Conservation (phyloP, 306 rosid species). For the Biancaea sappan region DNA sequence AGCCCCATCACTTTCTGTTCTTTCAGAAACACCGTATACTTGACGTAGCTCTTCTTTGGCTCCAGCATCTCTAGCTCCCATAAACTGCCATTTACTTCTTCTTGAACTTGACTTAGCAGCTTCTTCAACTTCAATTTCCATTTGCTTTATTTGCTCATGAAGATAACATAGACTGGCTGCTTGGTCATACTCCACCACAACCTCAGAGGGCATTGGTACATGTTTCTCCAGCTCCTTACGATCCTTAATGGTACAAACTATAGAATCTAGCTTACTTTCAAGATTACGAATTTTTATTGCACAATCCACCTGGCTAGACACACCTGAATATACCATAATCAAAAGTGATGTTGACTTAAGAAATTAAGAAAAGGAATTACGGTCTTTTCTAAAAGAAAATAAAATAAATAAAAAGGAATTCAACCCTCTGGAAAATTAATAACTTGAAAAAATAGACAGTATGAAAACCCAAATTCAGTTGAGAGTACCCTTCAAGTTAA, state of each 20-base stretch:
- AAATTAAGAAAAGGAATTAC: slow-evolving; percentile 6
- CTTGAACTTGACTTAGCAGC: slow-evolving; percentile 95
- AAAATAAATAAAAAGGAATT: slow-evolving; percentile 9
- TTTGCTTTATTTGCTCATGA: slow-evolving; percentile 93
- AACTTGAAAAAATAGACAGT: slow-evolving; percentile 21
- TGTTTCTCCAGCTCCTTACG: slow-evolving; percentile 98
- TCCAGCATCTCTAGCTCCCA: slow-evolving; percentile 99
- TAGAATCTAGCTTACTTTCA: slow-evolving; percentile 96
- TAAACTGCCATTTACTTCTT: slow-evolving; percentile 98
- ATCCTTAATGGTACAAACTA: slow-evolving; percentile 93
- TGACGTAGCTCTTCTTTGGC: slow-evolving; percentile 95
- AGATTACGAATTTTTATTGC: slow-evolving; percentile 98
- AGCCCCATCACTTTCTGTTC: slow-evolving; percentile 99
- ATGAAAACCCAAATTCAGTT: slow-evolving; percentile 24
- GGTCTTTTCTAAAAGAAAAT: background rate
- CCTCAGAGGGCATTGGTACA: slow-evolving; percentile 96
- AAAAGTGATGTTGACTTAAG: slow-evolving; percentile 23
- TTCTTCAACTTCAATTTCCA: slow-evolving; percentile 96
- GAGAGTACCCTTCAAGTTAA: slow-evolving; percentile 82
- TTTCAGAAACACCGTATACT: slow-evolving; percentile 98
- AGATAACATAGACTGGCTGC: slow-evolving; percentile 91
- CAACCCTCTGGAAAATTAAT: slow-evolving; percentile 17
- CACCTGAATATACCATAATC: slow-evolving; percentile 71
- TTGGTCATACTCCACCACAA: slow-evolving; percentile 92
- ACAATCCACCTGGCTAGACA: slow-evolving; percentile 95